Percentiles rank a stretch among this genome's conserved stretches.
These are phyloP conservation scores for Pulveroboletus sp. DNA, from an alignment of 768 basidiomycete species.

Conservation along the genomic window DNA sequence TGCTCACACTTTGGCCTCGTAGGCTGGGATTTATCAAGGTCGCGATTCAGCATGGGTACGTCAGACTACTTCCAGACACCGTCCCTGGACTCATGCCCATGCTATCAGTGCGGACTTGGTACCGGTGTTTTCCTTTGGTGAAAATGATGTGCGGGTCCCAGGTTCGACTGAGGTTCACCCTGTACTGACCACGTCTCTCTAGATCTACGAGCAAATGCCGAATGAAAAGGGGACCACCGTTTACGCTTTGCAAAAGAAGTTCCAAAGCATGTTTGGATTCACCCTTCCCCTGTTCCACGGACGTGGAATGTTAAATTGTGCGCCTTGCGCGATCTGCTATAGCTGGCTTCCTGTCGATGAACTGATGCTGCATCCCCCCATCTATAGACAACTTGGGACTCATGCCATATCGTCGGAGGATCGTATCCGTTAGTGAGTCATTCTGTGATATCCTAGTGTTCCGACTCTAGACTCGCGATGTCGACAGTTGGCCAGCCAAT, in stretches of 20 bases:
- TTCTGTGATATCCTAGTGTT: background rate
- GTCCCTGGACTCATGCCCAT: constrained; percentile 3
- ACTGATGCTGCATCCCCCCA: background rate
- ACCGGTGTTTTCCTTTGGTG: constrained; percentile 97
- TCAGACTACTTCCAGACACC: background rate
- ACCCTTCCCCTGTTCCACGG: constrained; percentile 98
- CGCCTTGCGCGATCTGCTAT: constrained; percentile 21
- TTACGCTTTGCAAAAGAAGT: constrained; percentile 82
- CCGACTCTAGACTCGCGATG: background rate
- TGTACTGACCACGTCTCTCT: constrained; percentile 2
- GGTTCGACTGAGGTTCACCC: background rate
- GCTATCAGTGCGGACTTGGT: constrained; percentile 80
- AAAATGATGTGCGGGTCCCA: constrained; percentile 77
- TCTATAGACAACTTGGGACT: constrained; percentile 83
- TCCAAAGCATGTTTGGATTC: constrained; percentile 91
- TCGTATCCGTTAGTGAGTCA: constrained; percentile 92
- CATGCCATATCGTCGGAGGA: constrained; percentile 92
- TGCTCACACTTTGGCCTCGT: background rate
- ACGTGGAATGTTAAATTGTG: constrained; percentile 90
- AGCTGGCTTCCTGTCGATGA: background rate
- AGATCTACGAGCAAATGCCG: constrained; percentile 98
- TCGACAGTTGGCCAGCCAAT: constrained; percentile 83
- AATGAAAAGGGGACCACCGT: constrained; percentile 90
- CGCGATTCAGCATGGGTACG: constrained; percentile 83
- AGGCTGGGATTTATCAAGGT: constrained; percentile 94